These are phyloP conservation scores for Diaporthe citrichinensis DNA, from an alignment of 2,329 filamentous ascomycete species.

Conservation along the genomic window DNA sequence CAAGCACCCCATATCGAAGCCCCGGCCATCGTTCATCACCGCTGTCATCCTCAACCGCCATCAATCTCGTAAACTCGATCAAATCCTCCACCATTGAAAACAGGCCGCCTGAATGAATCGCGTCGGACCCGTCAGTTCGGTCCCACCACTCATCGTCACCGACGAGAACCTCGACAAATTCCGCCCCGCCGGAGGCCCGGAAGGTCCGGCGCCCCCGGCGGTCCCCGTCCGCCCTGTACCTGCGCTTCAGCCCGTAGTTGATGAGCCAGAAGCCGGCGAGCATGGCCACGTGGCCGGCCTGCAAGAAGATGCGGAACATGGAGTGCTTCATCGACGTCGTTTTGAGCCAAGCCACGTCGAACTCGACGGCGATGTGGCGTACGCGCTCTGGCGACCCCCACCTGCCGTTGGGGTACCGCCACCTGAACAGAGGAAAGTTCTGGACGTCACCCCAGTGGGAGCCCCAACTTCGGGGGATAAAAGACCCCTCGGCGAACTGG, in stretches of 20 bases:
- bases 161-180: not conserved
- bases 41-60: not conserved
- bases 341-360: not conserved
- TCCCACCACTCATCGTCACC: not conserved
- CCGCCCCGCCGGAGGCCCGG: not conserved
- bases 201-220: not conserved
- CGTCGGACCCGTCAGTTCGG: too few relatives aligned
- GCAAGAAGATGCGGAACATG: too few relatives aligned
- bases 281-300: too few relatives aligned
- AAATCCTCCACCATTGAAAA: too few relatives aligned
- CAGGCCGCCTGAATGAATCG: not conserved
- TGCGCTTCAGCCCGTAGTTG: not conserved
- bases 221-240: not conserved
- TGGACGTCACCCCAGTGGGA: not conserved
- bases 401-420: not conserved
- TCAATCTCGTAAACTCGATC: too few relatives aligned
- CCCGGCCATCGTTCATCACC: not conserved
- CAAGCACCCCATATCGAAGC: not conserved
- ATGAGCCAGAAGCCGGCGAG: not conserved
- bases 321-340: too few relatives aligned
- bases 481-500: not conserved
- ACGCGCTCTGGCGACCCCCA: not conserved
- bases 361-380: not conserved
- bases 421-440: not conserved
- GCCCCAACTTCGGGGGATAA: accelerated